phyloP scores from a whole-genome alignment of 2,329 filamentous ascomycete genomes.

The Seiridium cupressi region DNA sequence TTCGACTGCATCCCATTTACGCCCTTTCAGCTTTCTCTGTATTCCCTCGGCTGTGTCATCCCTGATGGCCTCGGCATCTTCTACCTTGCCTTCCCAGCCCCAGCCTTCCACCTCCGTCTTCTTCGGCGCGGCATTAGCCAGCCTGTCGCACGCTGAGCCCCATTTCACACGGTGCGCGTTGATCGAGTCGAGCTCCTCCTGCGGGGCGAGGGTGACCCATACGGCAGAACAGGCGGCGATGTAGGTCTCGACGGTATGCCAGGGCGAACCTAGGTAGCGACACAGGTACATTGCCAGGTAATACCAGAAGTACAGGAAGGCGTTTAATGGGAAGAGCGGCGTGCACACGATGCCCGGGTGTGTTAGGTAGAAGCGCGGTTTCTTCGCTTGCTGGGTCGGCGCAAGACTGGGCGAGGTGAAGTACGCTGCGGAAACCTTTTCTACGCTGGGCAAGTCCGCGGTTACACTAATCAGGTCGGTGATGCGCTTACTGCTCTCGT shows the following conservation, averaged over 20 bases:
- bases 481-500: constrained; percentile 84
- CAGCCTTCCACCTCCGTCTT: constrained; percentile 84
- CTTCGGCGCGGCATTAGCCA: constrained; percentile 61
- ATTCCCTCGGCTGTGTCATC: constrained; percentile 45
- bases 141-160: constrained; percentile 69
- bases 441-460: constrained; percentile 61
- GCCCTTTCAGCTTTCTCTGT: constrained; percentile 51
- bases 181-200: constrained; percentile 58
- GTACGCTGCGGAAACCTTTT: constrained; percentile 55
- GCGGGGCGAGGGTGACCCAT: constrained; percentile 72
- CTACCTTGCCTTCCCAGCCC: constrained; percentile 67
- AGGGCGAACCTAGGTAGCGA: constrained; percentile 79
- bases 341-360: constrained; percentile 89
- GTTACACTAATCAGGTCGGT: constrained; percentile 83
- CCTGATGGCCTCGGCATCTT: constrained; percentile 42
- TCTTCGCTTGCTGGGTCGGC: constrained; percentile 22
- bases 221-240: constrained; percentile 72
- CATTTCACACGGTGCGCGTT: constrained; percentile 68
- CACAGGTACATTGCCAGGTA: constrained; percentile 65
- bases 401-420: constrained; percentile 35
- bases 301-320: constrained; percentile 70
- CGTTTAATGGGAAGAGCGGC: constrained; percentile 72
- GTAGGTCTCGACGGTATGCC: constrained; percentile 80
- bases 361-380: constrained; percentile 69
- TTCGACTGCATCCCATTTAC: constrained; percentile 57